Evolutionary conservation across 1,284 basidiomycete genomes (phyloP).

Genomic region (Flammula alnicola): DNA sequence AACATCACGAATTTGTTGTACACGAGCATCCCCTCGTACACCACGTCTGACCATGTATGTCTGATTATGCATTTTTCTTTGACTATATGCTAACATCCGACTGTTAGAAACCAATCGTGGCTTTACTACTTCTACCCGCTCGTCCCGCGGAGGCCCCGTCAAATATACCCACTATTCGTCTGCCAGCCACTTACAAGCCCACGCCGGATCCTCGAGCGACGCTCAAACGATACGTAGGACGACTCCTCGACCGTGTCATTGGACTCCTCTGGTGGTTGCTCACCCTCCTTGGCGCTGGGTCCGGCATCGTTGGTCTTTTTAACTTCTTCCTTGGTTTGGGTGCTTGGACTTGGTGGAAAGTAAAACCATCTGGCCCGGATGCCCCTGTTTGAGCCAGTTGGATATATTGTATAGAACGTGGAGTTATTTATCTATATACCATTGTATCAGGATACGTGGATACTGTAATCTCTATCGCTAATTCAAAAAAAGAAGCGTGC

Average conservation of each 20-base stretch:
- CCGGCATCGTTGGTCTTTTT: slow-evolving; percentile 63
- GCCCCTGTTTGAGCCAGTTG: slow-evolving; percentile 15
- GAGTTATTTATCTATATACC: too few relatives aligned
- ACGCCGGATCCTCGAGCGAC: slow-evolving; percentile 54
- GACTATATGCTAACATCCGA: neutral
- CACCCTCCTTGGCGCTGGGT: slow-evolving; percentile 77
- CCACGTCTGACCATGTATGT: slow-evolving; percentile 75
- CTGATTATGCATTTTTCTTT: slow-evolving; percentile 6
- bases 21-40: slow-evolving; percentile 78
- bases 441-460: too few relatives aligned
- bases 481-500: too few relatives aligned
- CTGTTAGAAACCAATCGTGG: slow-evolving; percentile 70
- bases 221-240: slow-evolving; percentile 67
- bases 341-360: slow-evolving; percentile 59
- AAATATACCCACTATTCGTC: slow-evolving; percentile 45
- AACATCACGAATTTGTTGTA: slow-evolving; percentile 69
- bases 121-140: slow-evolving; percentile 61
- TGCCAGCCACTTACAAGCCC: slow-evolving; percentile 56
- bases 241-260: slow-evolving; percentile 69
- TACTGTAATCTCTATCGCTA: too few relatives aligned
- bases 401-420: neutral
- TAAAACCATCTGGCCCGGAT: slow-evolving; percentile 14
- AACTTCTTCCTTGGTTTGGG: slow-evolving; percentile 68
- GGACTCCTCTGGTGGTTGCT: slow-evolving; percentile 79
- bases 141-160: slow-evolving; percentile 28